Base-by-base conservation (phyloP, 2,329 filamentous ascomycete genomes). In the Exophiala calicioides region DNA sequence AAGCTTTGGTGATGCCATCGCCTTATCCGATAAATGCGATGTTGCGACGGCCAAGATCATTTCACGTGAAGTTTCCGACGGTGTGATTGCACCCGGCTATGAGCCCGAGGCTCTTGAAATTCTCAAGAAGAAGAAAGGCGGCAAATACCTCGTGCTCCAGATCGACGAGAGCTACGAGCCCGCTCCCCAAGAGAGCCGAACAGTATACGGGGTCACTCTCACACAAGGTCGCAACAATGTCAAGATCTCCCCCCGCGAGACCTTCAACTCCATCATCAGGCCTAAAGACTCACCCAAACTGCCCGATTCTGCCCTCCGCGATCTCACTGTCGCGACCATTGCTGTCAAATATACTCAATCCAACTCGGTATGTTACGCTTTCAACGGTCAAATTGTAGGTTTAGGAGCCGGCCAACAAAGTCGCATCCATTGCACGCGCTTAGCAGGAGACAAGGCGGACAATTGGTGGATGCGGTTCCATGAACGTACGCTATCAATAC, bases 391-490 rank as follows among this genome's bases (percentile, higher is more conserved):
- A 72, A 80, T 97, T 61, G 80, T 98, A 60, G 93, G 93, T 57
- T 83, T 98, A 45, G 93, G 93, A 57, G 93, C 93, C 44, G 93
- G 93, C 51, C 93, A 98, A 72, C 93, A 98, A 74, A 95, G 88
- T 53, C 86, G 93, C 60, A 98, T 98, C 61, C 93, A 98, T 79
- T 98, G 93, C 81, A 98, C 93, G 31, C 86, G 93, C 58, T 82
- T 98, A 40, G 93, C 93, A 8, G 93, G 93, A 51, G 91, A 97
- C 77, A 98, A 98, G 79, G 89, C 90, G 37, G 93, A 98, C 72
- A 96, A 95, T 78, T 97, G 91, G 91, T 98, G 91, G 93, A 86
- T 98, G 78, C 87, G 93, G 63, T 97, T 97, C 82, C 88, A 96
- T 76, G 85, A 88, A 60, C 85, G 88, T 42, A 88, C 93, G 9